Conservation (phyloP, 257 asterid genomes). For the Solanum dulcamara region DNA sequence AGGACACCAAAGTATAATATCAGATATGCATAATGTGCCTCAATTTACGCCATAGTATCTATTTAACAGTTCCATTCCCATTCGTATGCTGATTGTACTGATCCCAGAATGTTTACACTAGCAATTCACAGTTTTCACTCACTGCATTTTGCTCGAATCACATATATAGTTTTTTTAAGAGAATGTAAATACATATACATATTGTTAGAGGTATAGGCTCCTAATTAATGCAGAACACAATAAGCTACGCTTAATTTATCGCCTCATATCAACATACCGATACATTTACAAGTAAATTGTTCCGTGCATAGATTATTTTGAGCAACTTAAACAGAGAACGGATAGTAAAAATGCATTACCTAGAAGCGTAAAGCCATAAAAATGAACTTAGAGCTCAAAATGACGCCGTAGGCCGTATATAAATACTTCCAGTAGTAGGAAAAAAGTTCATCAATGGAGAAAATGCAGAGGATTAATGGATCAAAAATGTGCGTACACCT, state of each 20-base stretch:
- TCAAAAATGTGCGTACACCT: constrained; percentile 10
- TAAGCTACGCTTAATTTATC: neutral
- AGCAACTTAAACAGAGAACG: neutral
- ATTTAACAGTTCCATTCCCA: neutral
- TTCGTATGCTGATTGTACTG: too few species aligned
- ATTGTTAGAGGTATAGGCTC: neutral
- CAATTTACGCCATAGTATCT: neutral
- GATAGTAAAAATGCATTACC: neutral
- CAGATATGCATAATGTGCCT: neutral
- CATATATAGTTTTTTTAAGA: neutral
- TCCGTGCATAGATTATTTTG: neutral
- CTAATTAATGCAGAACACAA: neutral
- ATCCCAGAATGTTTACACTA: neutral
- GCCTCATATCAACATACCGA: neutral
- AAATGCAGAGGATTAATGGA: neutral
- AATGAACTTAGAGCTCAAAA: neutral
- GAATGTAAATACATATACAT: too few species aligned
- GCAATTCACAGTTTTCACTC: neutral
- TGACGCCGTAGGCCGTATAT: neutral
- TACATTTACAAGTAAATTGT: neutral
- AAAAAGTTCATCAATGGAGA: neutral
- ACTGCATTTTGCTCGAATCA: neutral
- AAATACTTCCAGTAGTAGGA: neutral
- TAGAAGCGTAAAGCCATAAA: neutral
- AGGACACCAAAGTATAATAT: neutral